Evolutionary conservation across 225 moss, liverwort and hornwort genomes (phyloP).

Genomic region (Neckera pumila): DNA sequence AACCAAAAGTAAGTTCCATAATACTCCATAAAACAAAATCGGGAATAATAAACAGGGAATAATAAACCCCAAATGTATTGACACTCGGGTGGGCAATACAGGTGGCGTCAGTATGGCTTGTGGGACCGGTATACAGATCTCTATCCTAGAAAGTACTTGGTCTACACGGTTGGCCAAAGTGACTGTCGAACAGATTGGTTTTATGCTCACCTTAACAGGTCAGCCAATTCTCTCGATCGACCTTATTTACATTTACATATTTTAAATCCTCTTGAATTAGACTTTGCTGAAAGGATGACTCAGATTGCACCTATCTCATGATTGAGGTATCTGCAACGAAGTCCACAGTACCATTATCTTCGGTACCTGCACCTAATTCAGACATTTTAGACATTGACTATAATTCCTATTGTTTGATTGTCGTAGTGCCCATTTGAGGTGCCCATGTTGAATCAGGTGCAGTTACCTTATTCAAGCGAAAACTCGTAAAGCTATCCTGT

Average conservation of each 20-base stretch:
- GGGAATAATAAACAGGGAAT: no score
- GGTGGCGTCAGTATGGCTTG: conserved; percentile 86
- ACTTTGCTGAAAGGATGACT: background rate
- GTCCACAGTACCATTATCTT: background rate
- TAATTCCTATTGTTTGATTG: background rate
- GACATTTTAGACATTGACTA: background rate
- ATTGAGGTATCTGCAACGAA: background rate
- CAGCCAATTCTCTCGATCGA: background rate
- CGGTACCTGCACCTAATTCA: background rate
- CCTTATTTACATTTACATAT: background rate
- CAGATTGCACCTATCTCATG: background rate
- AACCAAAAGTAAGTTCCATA: conserved; percentile 40
- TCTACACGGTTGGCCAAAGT: conserved; percentile 65
- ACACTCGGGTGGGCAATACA: background rate
- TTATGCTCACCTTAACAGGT: conserved; percentile 77
- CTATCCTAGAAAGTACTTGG: conserved; percentile 50
- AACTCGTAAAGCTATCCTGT: background rate
- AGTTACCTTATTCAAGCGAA: background rate
- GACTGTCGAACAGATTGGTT: conserved; percentile 87
- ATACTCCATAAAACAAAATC: background rate
- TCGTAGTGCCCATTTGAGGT: background rate
- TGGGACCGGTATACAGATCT: conserved; percentile 81
- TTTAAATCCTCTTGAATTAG: background rate
- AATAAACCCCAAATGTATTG: background rate
- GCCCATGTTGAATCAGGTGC: background rate